Base-by-base conservation (phyloP, 1,139 yeast species). In the Blastobotrys illinoisensis region DNA sequence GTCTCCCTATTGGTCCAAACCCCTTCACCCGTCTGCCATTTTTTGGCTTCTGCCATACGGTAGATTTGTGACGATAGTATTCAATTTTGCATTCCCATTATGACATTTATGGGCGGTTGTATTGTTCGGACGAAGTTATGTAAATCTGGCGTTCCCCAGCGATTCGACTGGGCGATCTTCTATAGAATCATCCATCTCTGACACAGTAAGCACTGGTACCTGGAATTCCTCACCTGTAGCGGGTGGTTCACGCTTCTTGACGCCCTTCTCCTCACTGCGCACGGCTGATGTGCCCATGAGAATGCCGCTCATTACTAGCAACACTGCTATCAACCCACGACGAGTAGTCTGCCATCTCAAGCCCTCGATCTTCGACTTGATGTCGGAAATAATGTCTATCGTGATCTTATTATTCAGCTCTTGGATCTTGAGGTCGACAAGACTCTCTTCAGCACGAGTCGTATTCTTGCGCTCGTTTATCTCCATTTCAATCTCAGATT, bases 331-430 rank as follows among this genome's bases (percentile, higher is more conserved):
- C 36, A 87, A 73, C 28, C 98, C 97, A 71, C 95, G 82, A 56
- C 97, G 77, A 4, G 97, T 90, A 48, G 93, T 82, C 68, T 89
- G 91, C 99, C 99, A 93, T 64, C 98, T 77, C 59, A 91, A 77
- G 58, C 85, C 82, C 70, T 93, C 99, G 58, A 90, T 87, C 57
- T 89, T 95, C 0, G 93, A 85, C 67, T 89, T 82, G 70, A 90
- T 80, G 18, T 88, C 93, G 44, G 95, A 84, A 57, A 85, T 82
- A 61, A 93, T 79, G 62, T 87, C 89, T 5, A 95, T 88, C 20
- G 89, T 82, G 56, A 93, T 91, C 63, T 88, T 85, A 71, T 90
- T 91, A 62, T 88, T 86, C 49, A 95, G 79, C 65, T 88, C 97
- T 66, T 89, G 96, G 54, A 90, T 83, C 61, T 81, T 78, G 60